phyloP scores from a whole-genome alignment of 2,329 filamentous ascomycete genomes.

The Cladophialophora carrionii region DNA sequence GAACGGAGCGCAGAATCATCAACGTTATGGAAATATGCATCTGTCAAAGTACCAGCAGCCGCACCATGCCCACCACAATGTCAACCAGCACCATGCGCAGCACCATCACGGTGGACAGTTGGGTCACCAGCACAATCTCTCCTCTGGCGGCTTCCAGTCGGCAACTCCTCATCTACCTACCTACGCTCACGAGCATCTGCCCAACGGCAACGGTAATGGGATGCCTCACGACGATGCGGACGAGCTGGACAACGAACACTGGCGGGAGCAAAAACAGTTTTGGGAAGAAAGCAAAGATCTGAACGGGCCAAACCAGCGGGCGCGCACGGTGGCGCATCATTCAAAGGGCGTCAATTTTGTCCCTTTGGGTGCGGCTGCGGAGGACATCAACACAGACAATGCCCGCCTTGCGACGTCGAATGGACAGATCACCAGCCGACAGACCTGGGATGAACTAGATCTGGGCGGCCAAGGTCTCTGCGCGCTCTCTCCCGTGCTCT shows the following conservation, averaged over 20 bases:
- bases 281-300: constrained; percentile 73
- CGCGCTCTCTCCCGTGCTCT: constrained; percentile 76
- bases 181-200: constrained; percentile 53
- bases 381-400: constrained; percentile 56
- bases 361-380: constrained; percentile 55
- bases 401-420: constrained; percentile 69
- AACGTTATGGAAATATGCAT: constrained; percentile 53
- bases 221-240: constrained; percentile 60
- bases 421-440: constrained; percentile 52
- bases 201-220: constrained; percentile 61
- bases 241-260: constrained; percentile 70
- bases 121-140: constrained; percentile 56
- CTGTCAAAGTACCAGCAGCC: constrained; percentile 54
- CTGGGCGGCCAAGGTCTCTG: constrained; percentile 94
- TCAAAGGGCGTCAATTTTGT: constrained; percentile 51
- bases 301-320: constrained; percentile 72
- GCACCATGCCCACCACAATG: constrained; percentile 50
- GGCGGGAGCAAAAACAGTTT: constrained; percentile 83
- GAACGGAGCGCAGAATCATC: constrained; percentile 54
- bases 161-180: constrained; percentile 62
- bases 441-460: constrained; percentile 92
- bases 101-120: constrained; percentile 46
- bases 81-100: constrained; percentile 46
- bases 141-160: constrained; percentile 51
- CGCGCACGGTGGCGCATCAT: constrained; percentile 52